Evolutionary conservation across 1,139 yeast genomes (phyloP), one percentile per base, ranked within the genome.

Genomic region (Pichia sp.): DNA sequence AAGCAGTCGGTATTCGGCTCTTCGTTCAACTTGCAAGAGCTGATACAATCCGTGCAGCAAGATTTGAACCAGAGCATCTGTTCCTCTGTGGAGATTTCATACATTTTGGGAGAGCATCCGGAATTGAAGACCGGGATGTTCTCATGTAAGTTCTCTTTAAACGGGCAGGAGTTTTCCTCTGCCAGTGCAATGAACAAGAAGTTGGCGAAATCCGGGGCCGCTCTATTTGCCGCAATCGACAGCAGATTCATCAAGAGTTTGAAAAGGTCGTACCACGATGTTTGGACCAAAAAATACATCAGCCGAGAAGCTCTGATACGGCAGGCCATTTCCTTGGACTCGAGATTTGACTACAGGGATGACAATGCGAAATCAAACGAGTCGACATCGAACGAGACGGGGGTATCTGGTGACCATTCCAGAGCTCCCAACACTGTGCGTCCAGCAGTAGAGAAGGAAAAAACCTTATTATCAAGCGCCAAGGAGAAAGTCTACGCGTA

Each of bases 181-280:
- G 49, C 50, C 16, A 31, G 24, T 34, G 56, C 59, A 17, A 48
- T 50, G 36, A 57, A 53, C 38, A 60, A 60, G 49, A 60, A 60
- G 49, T 34, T 50, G 14, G 60, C 61, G 6, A 58, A 53, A 51
- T 51, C 57, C 8, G 56, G 55, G 8, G 54, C 55, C 42, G 60
- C 60, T 6, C 51, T 58, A 29, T 10, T 43, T 17, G 60, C 58
- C 7, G 56, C 58, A 14, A 51, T 51, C 24, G 52, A 57, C 24
- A 8, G 14, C 10, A 16, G 36, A 3, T 36, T 55, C 24, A 27
- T 34, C n/a, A 36, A 43, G 41, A 46, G 38, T 44, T 29, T 56
- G 9, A 56, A 48, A 38, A 38, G 56, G 5, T 31, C 49, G 24
- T 49, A 48, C 7, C 34, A 42, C 10, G 41, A 53, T 17, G 41